Evolutionary conservation across 768 basidiomycete species (phyloP), one percentile per base, ranked within the genome.

Genomic region (Leccinum subtestaceum): DNA sequence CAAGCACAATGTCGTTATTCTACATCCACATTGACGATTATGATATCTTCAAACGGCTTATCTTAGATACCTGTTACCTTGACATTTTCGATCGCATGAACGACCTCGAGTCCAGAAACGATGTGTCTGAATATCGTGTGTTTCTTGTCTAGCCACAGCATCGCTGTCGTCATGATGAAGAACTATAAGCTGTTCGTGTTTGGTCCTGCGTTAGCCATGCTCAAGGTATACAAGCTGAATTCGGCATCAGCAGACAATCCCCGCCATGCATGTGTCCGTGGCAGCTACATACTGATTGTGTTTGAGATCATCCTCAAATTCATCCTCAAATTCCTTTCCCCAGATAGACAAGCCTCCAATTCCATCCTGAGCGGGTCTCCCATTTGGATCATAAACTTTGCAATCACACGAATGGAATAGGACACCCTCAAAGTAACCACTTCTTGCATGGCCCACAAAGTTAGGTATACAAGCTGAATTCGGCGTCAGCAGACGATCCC

Each of bases 331-430:
- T 47, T 94, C 90, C 57, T 77, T 73, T 2, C 87, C 93, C 93
- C 95, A 97, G 59, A 96, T 92, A 13, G 90, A 93, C 52, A 81
- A 85, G 13, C 95, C 95, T 15, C 94, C 94, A 1, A 93, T 95
- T 6, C 94, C 95, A 74, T 97, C 93, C 21, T 93, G 17, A 95
- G 76, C 3, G 95, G 95, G 67, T 96, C 94, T 32, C 94, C 94
- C 4, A 94, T 95, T 79, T 97, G 95, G 57, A 97, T 90, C 95
- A 95, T 96, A 70, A 99, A 99, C 76, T 99, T 98, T 60, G 93
- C 84, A 70, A 99, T 99, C 63, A 98, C 92, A 59, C 97, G 89
- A 72, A 25, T 99, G 97, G 80, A 98, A 98, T 67, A 98, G 84
- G 58, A 97, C 80, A 12, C 89, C 87, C 71, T 99, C 96, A 68